Base-by-base conservation (phyloP, 2,329 filamentous ascomycete genomes). In the Pseudogymnoascus sp. region DNA sequence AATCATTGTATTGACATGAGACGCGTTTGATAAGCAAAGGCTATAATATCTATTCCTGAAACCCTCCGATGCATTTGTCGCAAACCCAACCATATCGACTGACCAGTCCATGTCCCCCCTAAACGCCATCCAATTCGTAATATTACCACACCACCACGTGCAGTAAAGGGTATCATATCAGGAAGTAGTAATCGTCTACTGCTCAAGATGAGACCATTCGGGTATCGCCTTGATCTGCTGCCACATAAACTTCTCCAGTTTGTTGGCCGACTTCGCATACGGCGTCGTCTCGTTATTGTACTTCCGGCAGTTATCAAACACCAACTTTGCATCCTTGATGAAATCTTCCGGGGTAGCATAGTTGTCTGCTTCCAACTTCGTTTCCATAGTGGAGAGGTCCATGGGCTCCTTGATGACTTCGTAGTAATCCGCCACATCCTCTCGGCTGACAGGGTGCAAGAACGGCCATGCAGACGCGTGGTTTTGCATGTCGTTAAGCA, bases 371-470 rank as follows among this genome's bases (percentile, higher is more conserved):
- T 97, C 93, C 67, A 97, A 88, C 76, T 96, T 96, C 69, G 86
- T 87, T 76, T 97, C 95, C 93, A 99, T 97, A 18, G 93, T 97
- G 59, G 85, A 88, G 59, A 97, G 81, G 73, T 97, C 95, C 95
- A 99, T 99, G 37, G 95, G 95, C 75, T 96, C 90, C 73, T 93
- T 93, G 79, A 99, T 99, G 66, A 97, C 93, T 65, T 96, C 91
- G 79, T 97, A 97, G 78, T 99, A 99, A 75, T 99, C 95, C n/a
- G 91, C 87, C 0, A 99, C 95, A 69, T 97, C 95, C 71, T 99
- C 95, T 68, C 89, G 88, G 74, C 96, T 97, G 68, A 99, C 95
- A 0, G 95, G 93, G 25, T 91, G 85, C 34, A 95, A 83, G 80
- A 99, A 99, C 0, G 95, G 95, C 95, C 95, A 99, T 0, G 92